Conservation (phyloP, 2,329 filamentous ascomycete genomes). For the Trichoderma afroharzianum region DNA sequence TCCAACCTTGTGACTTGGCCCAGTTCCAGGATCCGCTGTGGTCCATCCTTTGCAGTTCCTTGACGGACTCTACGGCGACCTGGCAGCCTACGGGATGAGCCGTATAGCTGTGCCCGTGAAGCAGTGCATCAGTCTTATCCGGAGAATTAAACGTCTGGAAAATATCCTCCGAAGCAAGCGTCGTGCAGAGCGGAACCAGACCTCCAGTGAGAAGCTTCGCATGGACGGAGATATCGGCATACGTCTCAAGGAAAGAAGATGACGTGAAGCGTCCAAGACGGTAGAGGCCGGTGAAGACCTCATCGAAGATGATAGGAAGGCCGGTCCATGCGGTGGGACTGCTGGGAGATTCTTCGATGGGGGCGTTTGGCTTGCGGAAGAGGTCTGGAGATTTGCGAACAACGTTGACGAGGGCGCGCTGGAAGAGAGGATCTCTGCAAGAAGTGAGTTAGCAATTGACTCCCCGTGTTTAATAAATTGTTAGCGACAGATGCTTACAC, state of each 20-base stretch:
- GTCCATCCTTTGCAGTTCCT: conserved; percentile 58
- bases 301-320: conserved; percentile 76
- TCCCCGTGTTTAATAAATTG: neutral
- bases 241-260: conserved; percentile 62
- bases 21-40: conserved; percentile 51
- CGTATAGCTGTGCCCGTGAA: conserved; percentile 86
- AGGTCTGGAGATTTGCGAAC: conserved; percentile 58
- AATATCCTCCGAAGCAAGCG: conserved; percentile 68
- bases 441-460: conserved; percentile 15
- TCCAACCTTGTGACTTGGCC: conserved; percentile 48
- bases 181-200: conserved; percentile 71
- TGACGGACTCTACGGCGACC: conserved; percentile 67
- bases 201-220: conserved; percentile 83
- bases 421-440: conserved; percentile 72
- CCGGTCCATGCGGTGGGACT: conserved; percentile 58
- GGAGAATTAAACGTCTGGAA: conserved; percentile 67
- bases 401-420: conserved; percentile 64
- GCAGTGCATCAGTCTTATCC: conserved; percentile 72
- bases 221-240: conserved; percentile 75
- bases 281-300: conserved; percentile 84
- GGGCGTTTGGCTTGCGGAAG: conserved; percentile 39
- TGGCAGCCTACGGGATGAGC: conserved; percentile 78
- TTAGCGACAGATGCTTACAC: conserved; percentile 48
- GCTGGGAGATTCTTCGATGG: conserved; percentile 10
- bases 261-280: conserved; percentile 71